These are phyloP conservation scores for Starmerella etchellsii DNA, from an alignment of 805 yeast genomes.

Conservation along the genomic window DNA sequence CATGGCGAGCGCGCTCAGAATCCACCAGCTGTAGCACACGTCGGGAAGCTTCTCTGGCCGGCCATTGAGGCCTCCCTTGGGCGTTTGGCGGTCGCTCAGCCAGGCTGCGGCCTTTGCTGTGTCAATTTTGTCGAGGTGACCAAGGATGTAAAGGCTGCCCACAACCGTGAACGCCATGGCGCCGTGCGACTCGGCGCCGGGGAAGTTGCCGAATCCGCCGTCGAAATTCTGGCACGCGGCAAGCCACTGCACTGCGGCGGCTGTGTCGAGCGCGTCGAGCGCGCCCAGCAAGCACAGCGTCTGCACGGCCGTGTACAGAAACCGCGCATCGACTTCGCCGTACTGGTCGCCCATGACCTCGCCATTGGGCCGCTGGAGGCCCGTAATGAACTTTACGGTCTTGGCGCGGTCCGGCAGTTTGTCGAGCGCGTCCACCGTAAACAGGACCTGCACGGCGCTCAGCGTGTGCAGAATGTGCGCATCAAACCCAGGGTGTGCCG, in stretches of 20 bases:
- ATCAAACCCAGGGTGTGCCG: conserved; percentile 80
- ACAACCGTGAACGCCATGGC: conserved; percentile 70
- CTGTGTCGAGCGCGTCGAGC: conserved; percentile 37
- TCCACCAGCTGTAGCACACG: conserved; percentile 99
- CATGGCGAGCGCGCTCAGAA: conserved; percentile 58
- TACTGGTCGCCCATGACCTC: conserved; percentile 80
- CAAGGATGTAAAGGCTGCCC: conserved; percentile 62
- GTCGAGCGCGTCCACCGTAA: conserved; percentile 50
- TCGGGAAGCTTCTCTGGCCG: conserved; percentile 93
- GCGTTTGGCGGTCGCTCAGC: conserved; percentile 82
- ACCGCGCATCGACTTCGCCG: conserved; percentile 89
- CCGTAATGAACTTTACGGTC: conserved; percentile 27
- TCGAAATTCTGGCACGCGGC: conserved; percentile 73
- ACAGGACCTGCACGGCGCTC: conserved; percentile 71
- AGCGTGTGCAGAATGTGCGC: conserved; percentile 75
- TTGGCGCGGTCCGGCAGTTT: conserved; percentile 25
- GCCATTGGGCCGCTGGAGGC: conserved; percentile 47
- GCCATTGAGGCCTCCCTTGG: conserved; percentile 87
- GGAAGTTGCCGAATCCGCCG: conserved; percentile 88
- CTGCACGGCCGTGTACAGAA: conserved; percentile 71
- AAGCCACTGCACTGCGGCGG: conserved; percentile 53
- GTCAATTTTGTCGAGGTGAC: conserved; percentile 39
- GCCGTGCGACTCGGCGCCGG: conserved; percentile 92
- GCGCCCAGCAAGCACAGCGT: conserved; percentile 56
- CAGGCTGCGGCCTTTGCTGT: conserved; percentile 48